phyloP scores from a whole-genome alignment of 1,284 basidiomycete genomes.

The Cystobasidium sp. region DNA sequence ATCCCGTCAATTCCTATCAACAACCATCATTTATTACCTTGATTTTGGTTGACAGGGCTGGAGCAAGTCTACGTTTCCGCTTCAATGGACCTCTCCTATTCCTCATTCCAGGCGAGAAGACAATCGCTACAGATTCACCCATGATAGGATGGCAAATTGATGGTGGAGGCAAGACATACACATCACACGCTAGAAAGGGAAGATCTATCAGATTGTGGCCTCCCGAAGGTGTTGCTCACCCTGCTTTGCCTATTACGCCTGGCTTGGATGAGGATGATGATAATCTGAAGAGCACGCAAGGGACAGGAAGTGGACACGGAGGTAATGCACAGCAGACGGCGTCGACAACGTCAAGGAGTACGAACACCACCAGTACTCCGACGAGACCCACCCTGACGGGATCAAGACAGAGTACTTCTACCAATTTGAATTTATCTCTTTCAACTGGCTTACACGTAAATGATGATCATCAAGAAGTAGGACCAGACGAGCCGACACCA shows the following conservation, averaged over 20 bases:
- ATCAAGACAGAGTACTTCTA: slow-evolving; percentile 14
- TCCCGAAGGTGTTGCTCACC: slow-evolving; percentile 21
- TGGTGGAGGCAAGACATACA: slow-evolving; percentile 24
- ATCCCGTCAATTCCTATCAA: too few relatives aligned
- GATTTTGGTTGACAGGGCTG: slow-evolving; percentile 26
- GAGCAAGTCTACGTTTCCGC: slow-evolving; percentile 32
- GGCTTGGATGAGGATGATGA: neutral
- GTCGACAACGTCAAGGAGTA: neutral
- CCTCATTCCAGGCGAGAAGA: slow-evolving; percentile 31
- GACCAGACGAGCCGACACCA: neutral
- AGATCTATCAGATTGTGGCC: slow-evolving; percentile 40
- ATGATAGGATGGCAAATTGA: slow-evolving; percentile 27
- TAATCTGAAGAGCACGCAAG: too few relatives aligned
- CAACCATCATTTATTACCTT: neutral
- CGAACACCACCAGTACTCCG: neutral
- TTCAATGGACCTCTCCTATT: slow-evolving; percentile 41
- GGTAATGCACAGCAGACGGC: neutral
- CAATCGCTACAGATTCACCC: slow-evolving; percentile 24
- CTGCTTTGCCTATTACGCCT: neutral
- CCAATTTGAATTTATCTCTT: slow-evolving; percentile 21
- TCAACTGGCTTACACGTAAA: slow-evolving; percentile 5
- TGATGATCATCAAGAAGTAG: neutral
- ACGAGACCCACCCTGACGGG: slow-evolving; percentile 3
- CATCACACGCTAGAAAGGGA: slow-evolving; percentile 12
- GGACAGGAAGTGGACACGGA: neutral